A percentile compares a stretch with the other conserved stretches of the same genome.
Conservation (phyloP, 495 filamentous ascomycete genomes). For the Darksidea phi region DNA sequence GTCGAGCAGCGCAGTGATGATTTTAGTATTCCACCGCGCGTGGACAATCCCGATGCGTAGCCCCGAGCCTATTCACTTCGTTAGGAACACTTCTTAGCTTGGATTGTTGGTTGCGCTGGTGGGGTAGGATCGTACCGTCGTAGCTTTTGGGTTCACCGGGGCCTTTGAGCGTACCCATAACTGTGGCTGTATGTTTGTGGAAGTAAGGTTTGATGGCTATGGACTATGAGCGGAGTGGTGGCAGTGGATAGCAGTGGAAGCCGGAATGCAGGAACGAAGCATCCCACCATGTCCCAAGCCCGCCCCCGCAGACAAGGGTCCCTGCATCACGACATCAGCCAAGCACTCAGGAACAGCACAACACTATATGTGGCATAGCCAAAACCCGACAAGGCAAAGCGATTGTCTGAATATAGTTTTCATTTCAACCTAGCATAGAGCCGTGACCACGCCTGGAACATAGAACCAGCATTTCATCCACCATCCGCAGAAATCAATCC, state of each 20-base stretch:
- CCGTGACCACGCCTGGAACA: slow-evolving; percentile 1
- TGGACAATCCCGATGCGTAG: slow-evolving; percentile 93
- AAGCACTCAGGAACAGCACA: neutral
- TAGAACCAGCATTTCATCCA: neutral
- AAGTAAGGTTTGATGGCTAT: neutral
- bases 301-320: slow-evolving; percentile 10
- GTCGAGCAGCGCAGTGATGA: slow-evolving; percentile 75
- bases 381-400: neutral
- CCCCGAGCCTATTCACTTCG: slow-evolving; percentile 58
- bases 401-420: slow-evolving; percentile 8
- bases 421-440: slow-evolving; percentile 1
- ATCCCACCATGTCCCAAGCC: neutral
- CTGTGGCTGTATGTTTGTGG: neutral
- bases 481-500: neutral
- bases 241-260: neutral
- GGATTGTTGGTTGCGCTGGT: neutral
- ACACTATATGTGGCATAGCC: neutral
- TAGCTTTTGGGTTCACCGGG: slow-evolving; percentile 32
- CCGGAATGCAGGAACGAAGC: neutral
- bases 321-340: slow-evolving; percentile 3
- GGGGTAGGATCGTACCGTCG: slow-evolving; percentile 23
- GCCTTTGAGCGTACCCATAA: slow-evolving; percentile 34
- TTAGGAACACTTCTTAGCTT: slow-evolving; percentile 4
- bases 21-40: slow-evolving; percentile 83
- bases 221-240: neutral